Base-by-base conservation (phyloP, 2,329 filamentous ascomycete species). In the Periconia sp. region DNA sequence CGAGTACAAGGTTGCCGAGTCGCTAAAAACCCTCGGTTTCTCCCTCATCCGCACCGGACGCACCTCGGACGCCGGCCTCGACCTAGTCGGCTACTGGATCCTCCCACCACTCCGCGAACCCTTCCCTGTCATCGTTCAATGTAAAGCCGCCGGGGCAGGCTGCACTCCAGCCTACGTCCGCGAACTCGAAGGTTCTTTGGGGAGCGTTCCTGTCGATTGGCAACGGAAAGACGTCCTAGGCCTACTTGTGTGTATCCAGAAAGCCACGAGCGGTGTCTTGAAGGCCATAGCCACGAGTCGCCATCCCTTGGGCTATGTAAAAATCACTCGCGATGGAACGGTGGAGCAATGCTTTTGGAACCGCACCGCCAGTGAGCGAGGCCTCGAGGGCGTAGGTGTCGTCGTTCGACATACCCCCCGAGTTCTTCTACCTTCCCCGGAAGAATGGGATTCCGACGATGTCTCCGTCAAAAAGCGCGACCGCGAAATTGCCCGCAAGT, bases 161-260 rank as follows among this genome's bases (percentile, higher is more conserved):
- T 74, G 78, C 44, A 71, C 79, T 13, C 89, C 90, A 0, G 75
- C 80, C 31, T 76, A 85, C 45, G 75, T 91, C 9, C 83, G 90
- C n/a, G 90, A 93, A 74, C 80, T 93, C 2, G 89, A 91, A 67
- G 93, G 93, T 3, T 85, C 91, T 0, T 89, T 94, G 65, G 80
- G 81, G 1, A 86, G 85, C 13, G 89, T 90, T 7, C 92, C 91
- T 1, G 76, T 81, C 0, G 88, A 87, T 0, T 96, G 90, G 89
- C 19, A 46, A 6, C 79, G 85, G 49, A 70, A 78, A 1, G 85
- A 89, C 6, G 72, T 74, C 1, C 70, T 96, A 33, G 92, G 85
- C 0, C 66, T 96, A 15, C 74, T 97, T 50, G 87, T 89, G 20
- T 82, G 85, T 3, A 85, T 87, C 58, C 79, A 82, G 56, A 79